Percentiles rank a stretch among this genome's conserved stretches.
Conservation (phyloP, 2,329 filamentous ascomycete genomes). For the Penicillium sp. region DNA sequence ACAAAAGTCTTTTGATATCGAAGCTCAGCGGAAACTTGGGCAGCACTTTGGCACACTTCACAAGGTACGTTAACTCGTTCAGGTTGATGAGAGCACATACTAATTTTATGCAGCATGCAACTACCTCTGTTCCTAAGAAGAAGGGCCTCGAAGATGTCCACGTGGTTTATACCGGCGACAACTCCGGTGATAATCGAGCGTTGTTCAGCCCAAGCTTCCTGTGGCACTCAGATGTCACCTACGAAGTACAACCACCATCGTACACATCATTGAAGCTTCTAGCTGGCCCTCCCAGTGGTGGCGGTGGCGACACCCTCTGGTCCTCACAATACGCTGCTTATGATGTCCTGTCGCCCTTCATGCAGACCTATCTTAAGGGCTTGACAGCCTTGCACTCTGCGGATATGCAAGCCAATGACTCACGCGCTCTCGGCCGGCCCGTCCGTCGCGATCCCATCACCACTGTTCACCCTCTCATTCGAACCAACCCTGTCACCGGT, state of each 20-base stretch:
- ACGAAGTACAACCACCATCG: conserved; percentile 57
- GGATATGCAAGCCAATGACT: conserved; percentile 53
- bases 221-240: conserved; percentile 58
- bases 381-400: conserved; percentile 57
- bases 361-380: conserved; percentile 59
- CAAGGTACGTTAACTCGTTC: conserved; percentile 33
- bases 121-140: conserved; percentile 51
- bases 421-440: conserved; percentile 49
- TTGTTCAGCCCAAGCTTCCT: conserved; percentile 56
- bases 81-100: not conserved
- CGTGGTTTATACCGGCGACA: conserved; percentile 55
- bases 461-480: conserved; percentile 57
- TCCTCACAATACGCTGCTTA: conserved; percentile 59
- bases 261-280: conserved; percentile 58
- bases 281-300: conserved; percentile 53
- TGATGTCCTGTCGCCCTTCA: conserved; percentile 53
- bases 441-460: conserved; percentile 54
- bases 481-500: conserved; percentile 60
- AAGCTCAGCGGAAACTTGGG: conserved; percentile 53
- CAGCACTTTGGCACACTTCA: conserved; percentile 54
- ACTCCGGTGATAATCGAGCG: conserved; percentile 53
- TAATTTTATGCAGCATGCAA: conserved; percentile 45
- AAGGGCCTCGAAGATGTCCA: conserved; percentile 56
- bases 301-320: conserved; percentile 59
- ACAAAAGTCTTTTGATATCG: conserved; percentile 54